Percentiles rank a stretch among this genome's conserved stretches.
Evolutionary conservation across 2,329 filamentous ascomycete genomes (phyloP).

Genomic region (Amesomyces nigricolor): DNA sequence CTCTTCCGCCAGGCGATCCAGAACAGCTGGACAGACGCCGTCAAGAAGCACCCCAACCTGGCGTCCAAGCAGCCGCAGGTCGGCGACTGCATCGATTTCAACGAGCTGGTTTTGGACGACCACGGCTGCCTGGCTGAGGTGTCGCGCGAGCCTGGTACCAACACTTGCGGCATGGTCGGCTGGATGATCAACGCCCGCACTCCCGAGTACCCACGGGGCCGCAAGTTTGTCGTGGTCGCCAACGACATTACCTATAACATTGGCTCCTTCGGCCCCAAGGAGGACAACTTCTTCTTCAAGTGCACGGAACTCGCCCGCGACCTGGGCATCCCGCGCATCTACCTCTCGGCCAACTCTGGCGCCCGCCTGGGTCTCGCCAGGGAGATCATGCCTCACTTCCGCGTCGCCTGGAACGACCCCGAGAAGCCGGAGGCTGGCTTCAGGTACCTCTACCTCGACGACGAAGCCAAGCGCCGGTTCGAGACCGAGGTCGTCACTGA

Average conservation of each 20-base stretch:
- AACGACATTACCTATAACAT: constrained; percentile 99
- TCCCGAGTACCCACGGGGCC: constrained; percentile 87
- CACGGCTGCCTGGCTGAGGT: constrained; percentile 88
- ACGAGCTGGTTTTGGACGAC: constrained; percentile 91
- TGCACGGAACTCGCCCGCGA: constrained; percentile 94
- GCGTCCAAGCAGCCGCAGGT: constrained; percentile 74
- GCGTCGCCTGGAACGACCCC: constrained; percentile 89
- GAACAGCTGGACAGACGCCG: constrained; percentile 80
- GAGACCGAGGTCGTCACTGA: constrained; percentile 86
- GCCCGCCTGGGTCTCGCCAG: constrained; percentile 94
- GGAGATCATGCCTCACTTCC: constrained; percentile 95
- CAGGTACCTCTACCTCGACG: constrained; percentile 92
- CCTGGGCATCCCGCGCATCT: constrained; percentile 92
- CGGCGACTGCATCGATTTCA: constrained; percentile 91
- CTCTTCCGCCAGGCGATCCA: constrained; percentile 97
- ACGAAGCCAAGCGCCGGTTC: constrained; percentile 79
- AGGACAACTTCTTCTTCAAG: constrained; percentile 98
- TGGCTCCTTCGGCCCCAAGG: constrained; percentile 90
- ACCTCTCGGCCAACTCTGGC: constrained; percentile 97
- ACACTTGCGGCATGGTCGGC: constrained; percentile 96
- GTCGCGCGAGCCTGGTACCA: constrained; percentile 88
- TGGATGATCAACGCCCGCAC: constrained; percentile 95
- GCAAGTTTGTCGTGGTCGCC: constrained; percentile 92
- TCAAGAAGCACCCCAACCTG: constrained; percentile 67
- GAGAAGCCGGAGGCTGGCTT: constrained; percentile 80